These are phyloP conservation scores for Tremellales sp. DNA, from an alignment of 1,284 basidiomycete genomes.

Conservation along the genomic window DNA sequence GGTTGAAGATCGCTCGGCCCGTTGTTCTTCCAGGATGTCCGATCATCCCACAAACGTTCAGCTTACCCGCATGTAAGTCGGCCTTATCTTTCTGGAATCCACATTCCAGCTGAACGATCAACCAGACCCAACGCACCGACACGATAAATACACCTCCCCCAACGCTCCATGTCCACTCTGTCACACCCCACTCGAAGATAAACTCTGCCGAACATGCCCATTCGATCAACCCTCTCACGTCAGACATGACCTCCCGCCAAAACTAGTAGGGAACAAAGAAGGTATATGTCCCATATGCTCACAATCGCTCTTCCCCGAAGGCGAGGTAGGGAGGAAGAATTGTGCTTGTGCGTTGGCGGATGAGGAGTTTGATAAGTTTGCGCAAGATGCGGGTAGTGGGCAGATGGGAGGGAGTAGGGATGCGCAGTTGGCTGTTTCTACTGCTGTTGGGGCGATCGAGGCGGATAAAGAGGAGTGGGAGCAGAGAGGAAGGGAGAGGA, in stretches of 20 bases:
- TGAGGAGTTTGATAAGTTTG: conserved; percentile 1
- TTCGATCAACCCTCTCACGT: conserved; percentile 19
- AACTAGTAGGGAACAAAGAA: conserved; percentile 22
- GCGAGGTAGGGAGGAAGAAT: conserved; percentile 13
- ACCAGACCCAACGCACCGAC: conserved; percentile 4
- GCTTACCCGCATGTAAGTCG: conserved; percentile 2
- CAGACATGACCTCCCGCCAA: conserved; percentile 27
- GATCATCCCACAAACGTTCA: conserved; percentile 7
- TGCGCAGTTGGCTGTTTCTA: too few relatives aligned
- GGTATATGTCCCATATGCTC: conserved; percentile 29
- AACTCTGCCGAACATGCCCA: conserved; percentile 25
- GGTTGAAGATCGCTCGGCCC: conserved; percentile 23
- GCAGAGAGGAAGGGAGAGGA: not conserved
- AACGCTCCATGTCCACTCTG: conserved; percentile 21
- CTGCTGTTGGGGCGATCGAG: too few relatives aligned
- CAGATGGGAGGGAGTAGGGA: not conserved
- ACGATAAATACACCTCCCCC: not conserved
- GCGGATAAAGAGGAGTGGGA: not conserved
- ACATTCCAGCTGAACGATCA: conserved; percentile 1
- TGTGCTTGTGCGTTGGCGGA: conserved; percentile 24
- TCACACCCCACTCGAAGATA: conserved; percentile 13
- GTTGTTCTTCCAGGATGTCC: conserved; percentile 14
- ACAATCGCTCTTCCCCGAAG: conserved; percentile 10
- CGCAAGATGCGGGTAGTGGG: not conserved
- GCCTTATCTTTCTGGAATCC: not conserved